These are phyloP conservation scores for Daldinia vernicosa DNA, from an alignment of 495 filamentous ascomycete species.

Conservation along the genomic window DNA sequence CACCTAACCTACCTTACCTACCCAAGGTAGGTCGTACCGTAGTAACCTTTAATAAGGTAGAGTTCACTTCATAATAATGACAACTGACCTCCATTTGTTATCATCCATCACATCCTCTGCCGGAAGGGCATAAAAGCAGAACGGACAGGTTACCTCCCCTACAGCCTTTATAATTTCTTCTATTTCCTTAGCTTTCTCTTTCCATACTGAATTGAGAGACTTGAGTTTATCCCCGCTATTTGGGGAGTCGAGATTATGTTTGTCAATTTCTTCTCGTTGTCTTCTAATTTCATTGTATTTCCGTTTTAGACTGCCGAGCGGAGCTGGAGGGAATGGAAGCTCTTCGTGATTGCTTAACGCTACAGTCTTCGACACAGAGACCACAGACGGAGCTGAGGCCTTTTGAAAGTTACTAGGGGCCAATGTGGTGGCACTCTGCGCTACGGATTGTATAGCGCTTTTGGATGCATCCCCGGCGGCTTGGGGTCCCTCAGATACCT, in stretches of 20 bases:
- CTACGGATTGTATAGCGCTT: neutral
- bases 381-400: neutral
- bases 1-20: neutral
- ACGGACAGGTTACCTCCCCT: conserved; percentile 16
- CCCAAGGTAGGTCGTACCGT: neutral
- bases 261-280: neutral
- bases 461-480: neutral
- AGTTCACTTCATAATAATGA: neutral
- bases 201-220: neutral
- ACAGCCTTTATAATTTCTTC: conserved; percentile 12
- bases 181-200: neutral
- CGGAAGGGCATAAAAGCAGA: conserved; percentile 17
- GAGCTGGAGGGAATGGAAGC: neutral
- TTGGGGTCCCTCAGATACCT: neutral
- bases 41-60: neutral
- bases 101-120: neutral
- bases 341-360: neutral
- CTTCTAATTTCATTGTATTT: neutral
- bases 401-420: neutral
- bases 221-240: neutral
- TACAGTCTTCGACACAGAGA: neutral
- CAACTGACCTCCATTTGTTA: neutral
- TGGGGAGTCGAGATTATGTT: neutral
- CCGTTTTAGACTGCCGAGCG: neutral
- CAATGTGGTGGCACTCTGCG: neutral